Conservation (phyloP, 1,139 yeast genomes). For the Saccharomyces hybrid region DNA sequence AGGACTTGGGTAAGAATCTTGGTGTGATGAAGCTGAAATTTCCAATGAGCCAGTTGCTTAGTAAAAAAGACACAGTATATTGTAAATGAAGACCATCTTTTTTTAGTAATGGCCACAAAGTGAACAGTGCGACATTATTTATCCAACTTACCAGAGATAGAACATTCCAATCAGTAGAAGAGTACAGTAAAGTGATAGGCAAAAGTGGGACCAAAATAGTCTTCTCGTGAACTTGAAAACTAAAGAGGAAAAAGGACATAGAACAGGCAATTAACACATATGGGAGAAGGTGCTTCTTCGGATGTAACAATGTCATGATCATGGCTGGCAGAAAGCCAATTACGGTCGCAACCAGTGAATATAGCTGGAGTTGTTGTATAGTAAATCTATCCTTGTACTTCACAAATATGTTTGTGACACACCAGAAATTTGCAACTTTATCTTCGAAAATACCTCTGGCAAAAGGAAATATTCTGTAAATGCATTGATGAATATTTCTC, state of each 20-base stretch:
- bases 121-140: constrained; percentile 73
- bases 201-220: constrained; percentile 79
- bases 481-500: constrained; percentile 38
- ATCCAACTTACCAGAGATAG: constrained; percentile 80
- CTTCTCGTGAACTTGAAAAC: constrained; percentile 95
- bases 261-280: constrained; percentile 82
- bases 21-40: constrained; percentile 42
- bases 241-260: constrained; percentile 80
- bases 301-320: constrained; percentile 44
- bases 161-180: constrained; percentile 50
- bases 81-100: constrained; percentile 71
- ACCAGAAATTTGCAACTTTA: constrained; percentile 97
- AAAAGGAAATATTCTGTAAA: constrained; percentile 81
- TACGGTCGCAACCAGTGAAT: constrained; percentile 60
- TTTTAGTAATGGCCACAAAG: constrained; percentile 79
- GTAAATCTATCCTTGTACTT: constrained; percentile 58
- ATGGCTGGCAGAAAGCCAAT: constrained; percentile 63
- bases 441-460: constrained; percentile 95
- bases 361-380: constrained; percentile 49
- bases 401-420: constrained; percentile 70
- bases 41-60: constrained; percentile 83
- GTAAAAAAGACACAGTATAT: constrained; percentile 49
- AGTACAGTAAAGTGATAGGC: constrained; percentile 67
- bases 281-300: constrained; percentile 45
- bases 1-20: constrained; percentile 36